A percentile compares a stretch with the other conserved stretches of the same genome.
Evolutionary conservation across 176 grass and related monocot genomes (phyloP).

Genomic region (Themeda triandra): DNA sequence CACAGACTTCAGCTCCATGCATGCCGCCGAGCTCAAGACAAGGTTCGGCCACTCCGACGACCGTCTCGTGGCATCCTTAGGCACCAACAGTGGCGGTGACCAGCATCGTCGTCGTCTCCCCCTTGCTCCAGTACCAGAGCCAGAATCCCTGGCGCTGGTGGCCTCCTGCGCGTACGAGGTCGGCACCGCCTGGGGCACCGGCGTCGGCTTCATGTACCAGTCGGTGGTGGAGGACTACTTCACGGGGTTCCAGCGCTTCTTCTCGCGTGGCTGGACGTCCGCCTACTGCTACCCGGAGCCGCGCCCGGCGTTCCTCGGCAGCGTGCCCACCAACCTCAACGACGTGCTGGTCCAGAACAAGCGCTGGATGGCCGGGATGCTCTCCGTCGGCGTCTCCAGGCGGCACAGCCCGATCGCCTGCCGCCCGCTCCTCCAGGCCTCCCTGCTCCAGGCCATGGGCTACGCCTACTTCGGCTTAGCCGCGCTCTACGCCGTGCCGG

Average conservation of each 20-base stretch:
- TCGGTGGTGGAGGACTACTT: conserved; percentile 65
- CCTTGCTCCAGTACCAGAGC: not conserved
- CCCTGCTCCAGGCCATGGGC: conserved; percentile 40
- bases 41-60: conserved; percentile 39
- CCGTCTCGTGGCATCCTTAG: conserved; percentile 30
- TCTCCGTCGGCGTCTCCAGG: conserved; percentile 49
- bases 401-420: conserved; percentile 37
- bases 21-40: conserved; percentile 10
- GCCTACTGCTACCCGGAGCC: conserved; percentile 42
- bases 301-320: conserved; percentile 53
- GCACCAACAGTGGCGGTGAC: not conserved
- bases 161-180: conserved; percentile 46
- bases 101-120: not conserved
- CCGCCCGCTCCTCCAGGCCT: conserved; percentile 6
- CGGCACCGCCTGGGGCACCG: conserved; percentile 49
- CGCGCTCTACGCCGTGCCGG: conserved; percentile 34
- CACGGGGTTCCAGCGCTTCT: conserved; percentile 61
- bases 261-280: conserved; percentile 60
- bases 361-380: conserved; percentile 58
- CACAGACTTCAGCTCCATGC: not conserved
- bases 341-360: conserved; percentile 64
- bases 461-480: conserved; percentile 39
- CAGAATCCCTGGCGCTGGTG: not conserved
- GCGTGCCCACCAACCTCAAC: conserved; percentile 50
- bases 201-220: conserved; percentile 62